Percentiles rank a stretch among this genome's conserved stretches.
These are phyloP conservation scores for Dryadomyces quercus-mongolicae DNA, from an alignment of 2,329 filamentous ascomycete species.

Conservation along the genomic window DNA sequence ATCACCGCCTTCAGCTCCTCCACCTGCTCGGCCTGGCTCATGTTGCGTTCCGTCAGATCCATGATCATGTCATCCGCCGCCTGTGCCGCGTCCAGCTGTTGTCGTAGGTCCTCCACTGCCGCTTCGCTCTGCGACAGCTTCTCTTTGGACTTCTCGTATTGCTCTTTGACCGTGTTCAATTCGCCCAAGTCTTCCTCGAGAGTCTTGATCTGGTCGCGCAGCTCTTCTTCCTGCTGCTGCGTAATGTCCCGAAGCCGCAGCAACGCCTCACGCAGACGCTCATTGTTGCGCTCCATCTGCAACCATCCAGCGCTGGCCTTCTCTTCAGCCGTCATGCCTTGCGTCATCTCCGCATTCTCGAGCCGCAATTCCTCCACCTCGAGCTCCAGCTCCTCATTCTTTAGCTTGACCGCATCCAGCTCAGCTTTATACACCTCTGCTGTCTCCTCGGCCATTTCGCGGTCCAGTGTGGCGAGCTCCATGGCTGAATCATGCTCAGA, in stretches of 20 bases:
- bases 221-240: slow-evolving; percentile 70
- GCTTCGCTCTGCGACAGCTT: slow-evolving; percentile 62
- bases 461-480: slow-evolving; percentile 79
- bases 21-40: slow-evolving; percentile 70
- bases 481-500: slow-evolving; percentile 76
- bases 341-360: slow-evolving; percentile 73
- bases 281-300: slow-evolving; percentile 83
- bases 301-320: slow-evolving; percentile 77
- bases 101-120: slow-evolving; percentile 71
- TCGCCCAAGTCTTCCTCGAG: slow-evolving; percentile 65
- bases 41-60: slow-evolving; percentile 77
- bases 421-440: slow-evolving; percentile 74
- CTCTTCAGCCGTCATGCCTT: slow-evolving; percentile 82
- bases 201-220: slow-evolving; percentile 61
- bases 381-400: slow-evolving; percentile 71
- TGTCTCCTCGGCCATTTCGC: slow-evolving; percentile 92
- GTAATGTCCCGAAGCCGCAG: slow-evolving; percentile 76
- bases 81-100: slow-evolving; percentile 80
- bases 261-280: slow-evolving; percentile 74
- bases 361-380: slow-evolving; percentile 79
- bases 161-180: slow-evolving; percentile 51
- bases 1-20: slow-evolving; percentile 72
- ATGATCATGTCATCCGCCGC: slow-evolving; percentile 92
- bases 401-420: slow-evolving; percentile 62
- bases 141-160: slow-evolving; percentile 58